Base-by-base conservation (phyloP, 345 rosid species). In the Durio zibethinus region DNA sequence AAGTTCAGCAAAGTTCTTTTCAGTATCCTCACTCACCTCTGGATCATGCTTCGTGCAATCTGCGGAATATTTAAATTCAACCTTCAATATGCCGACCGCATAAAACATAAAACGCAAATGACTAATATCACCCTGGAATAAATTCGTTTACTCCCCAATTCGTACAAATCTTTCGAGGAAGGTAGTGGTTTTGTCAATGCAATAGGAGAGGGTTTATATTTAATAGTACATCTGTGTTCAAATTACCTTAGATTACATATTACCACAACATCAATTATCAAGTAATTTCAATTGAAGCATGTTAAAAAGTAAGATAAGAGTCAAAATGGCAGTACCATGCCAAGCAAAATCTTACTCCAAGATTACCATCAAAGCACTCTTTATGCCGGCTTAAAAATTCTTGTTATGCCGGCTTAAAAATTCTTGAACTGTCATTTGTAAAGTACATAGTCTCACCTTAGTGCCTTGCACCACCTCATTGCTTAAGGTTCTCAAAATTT, bases 31-130 rank as follows among this genome's bases (percentile, higher is more conserved):
- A 78, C 87, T 88, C 61, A 89, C 92, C 84, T 89, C 97, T 18
- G 94, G 92, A 29, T 93, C 97, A 82, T 72, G 97, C 87, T 93
- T 95, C 25, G 91, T 86, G 67, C 98, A 93, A 85, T 92, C 99
- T 91, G 87, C 74, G 72, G 5, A 47, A 31, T 61, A 75, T 18
- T 45, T 11, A 5, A 31, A 45, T 42, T 62, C 31, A 75, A 47
- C 59, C 11, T 45, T 75, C 43, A 62, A 45, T 9, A 59, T 2
- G 10, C 21, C 45, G 40, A 25, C 29, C 48, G 11, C 1, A n/a
- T 73, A 56, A 36, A 21, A 36, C 36, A 72, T 72, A 72, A 52
- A 72, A 52, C 20, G 5, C 4, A 31, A 33, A 6, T 33, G 31
- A 20, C 31, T 23, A 36, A n/a, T 35, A 23, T 56, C 50, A 36